These are phyloP conservation scores for Iris pallida DNA, from an alignment of 116 monocot species.

Conservation along the genomic window DNA sequence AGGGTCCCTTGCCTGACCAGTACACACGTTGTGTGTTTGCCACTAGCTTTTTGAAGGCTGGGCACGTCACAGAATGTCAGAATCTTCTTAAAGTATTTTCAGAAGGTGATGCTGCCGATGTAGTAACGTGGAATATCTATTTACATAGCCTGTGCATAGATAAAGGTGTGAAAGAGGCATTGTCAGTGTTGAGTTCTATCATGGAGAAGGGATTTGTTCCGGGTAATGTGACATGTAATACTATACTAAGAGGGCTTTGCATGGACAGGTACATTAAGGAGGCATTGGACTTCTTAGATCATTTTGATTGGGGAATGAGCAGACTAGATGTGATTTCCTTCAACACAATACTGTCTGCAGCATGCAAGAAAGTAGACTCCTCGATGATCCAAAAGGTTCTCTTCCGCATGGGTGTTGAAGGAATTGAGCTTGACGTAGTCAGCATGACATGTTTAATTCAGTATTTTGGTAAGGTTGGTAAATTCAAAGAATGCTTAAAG, in stretches of 20 bases:
- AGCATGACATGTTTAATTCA: constrained; percentile 42
- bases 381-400: constrained; percentile 35
- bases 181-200: constrained; percentile 19
- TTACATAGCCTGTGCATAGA: constrained; percentile 45
- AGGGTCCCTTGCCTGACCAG: constrained; percentile 32
- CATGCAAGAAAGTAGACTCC: constrained; percentile 42
- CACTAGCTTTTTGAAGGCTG: constrained; percentile 39
- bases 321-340: constrained; percentile 50
- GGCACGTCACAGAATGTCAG: constrained; percentile 26
- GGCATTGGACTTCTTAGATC: constrained; percentile 37
- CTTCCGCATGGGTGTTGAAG: constrained; percentile 28
- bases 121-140: constrained; percentile 48
- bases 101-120: constrained; percentile 17
- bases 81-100: constrained; percentile 22
- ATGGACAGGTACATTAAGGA: constrained; percentile 37
- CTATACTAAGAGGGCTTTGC: constrained; percentile 55
- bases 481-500: constrained; percentile 11
- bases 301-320: constrained; percentile 14
- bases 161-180: constrained; percentile 24
- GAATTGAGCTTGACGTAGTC: constrained; percentile 26
- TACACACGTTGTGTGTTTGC: constrained; percentile 33
- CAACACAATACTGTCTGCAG: constrained; percentile 49
- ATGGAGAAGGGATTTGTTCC: constrained; percentile 31
- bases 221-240: constrained; percentile 45
- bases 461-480: constrained; percentile 28